Evolutionary conservation across 2,329 filamentous ascomycete species (phyloP).

Genomic region (Diaporthe eres): DNA sequence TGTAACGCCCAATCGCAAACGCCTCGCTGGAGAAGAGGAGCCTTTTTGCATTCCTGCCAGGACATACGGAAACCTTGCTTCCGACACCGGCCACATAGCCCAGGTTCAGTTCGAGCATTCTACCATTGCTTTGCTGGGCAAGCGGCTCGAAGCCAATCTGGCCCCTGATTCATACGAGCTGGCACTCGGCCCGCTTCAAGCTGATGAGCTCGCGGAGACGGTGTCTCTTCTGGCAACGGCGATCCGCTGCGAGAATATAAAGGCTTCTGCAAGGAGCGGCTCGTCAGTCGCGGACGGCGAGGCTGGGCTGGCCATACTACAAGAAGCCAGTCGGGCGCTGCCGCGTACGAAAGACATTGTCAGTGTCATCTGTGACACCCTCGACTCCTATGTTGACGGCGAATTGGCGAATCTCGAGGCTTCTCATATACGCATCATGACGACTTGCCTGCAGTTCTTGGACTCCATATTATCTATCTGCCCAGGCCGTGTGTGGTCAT

Average conservation of each 20-base stretch:
- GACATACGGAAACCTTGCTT: conserved; percentile 80
- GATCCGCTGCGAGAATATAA: conserved; percentile 67
- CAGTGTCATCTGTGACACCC: conserved; percentile 84
- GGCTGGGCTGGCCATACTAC: conserved; percentile 64
- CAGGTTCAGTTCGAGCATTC: conserved; percentile 86
- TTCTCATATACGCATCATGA: conserved; percentile 75
- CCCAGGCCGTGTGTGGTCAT: conserved; percentile 91
- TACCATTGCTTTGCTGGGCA: conserved; percentile 83
- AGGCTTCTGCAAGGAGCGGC: conserved; percentile 44
- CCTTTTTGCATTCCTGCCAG: conserved; percentile 74
- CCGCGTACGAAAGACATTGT: conserved; percentile 80
- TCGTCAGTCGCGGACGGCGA: conserved; percentile 44
- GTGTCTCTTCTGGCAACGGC: conserved; percentile 82
- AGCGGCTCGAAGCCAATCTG: conserved; percentile 78
- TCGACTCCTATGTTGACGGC: conserved; percentile 79
- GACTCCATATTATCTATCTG: conserved; percentile 79
- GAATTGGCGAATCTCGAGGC: conserved; percentile 70
- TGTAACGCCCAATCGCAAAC: conserved; percentile 59
- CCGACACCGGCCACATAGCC: conserved; percentile 82
- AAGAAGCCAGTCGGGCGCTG: conserved; percentile 70
- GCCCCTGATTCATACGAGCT: conserved; percentile 67
- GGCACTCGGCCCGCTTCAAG: conserved; percentile 67
- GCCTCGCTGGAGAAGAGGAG: conserved; percentile 60
- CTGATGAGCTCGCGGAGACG: conserved; percentile 78
- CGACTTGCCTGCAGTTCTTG: conserved; percentile 84